phyloP scores from a whole-genome alignment of 306 rosid species.

The apple (Malus domestica) region DNA sequence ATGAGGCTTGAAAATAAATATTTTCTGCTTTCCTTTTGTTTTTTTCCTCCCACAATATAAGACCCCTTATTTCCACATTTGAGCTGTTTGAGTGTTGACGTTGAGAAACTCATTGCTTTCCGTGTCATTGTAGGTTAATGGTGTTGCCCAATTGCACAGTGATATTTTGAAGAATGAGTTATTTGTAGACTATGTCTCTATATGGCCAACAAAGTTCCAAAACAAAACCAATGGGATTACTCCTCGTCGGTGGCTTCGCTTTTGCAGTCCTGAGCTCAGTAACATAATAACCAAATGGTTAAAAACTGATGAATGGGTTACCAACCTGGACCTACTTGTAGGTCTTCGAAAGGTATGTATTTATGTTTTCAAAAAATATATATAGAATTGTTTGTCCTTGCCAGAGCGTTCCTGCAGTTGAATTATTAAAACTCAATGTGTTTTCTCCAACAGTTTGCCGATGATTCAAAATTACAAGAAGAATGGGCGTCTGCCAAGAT shows the following conservation, averaged over 20 bases:
- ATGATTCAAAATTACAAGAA: conserved; percentile 69
- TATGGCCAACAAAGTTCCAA: conserved; percentile 96
- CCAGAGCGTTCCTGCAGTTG: conserved; percentile 10
- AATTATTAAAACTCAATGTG: conserved; percentile 15
- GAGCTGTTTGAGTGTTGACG: conserved; percentile 11
- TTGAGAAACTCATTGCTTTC: neutral
- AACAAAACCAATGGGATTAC: conserved; percentile 97
- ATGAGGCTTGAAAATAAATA: neutral
- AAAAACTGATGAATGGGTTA: conserved; percentile 74
- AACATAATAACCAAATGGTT: conserved; percentile 86
- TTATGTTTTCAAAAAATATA: neutral
- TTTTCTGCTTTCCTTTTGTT: neutral
- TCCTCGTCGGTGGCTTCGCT: conserved; percentile 90
- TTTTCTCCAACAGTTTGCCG: conserved; percentile 57
- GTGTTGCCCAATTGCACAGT: conserved; percentile 96
- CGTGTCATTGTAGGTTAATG: conserved; percentile 60
- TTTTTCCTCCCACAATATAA: neutral
- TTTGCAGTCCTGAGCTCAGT: conserved; percentile 95
- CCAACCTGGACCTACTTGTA: conserved; percentile 70
- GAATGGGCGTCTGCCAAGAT: conserved; percentile 93
- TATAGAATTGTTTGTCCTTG: conserved; percentile 3
- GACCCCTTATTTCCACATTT: neutral
- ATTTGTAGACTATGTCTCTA: conserved; percentile 85
- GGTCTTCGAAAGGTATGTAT: conserved; percentile 71
- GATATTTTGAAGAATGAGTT: conserved; percentile 83